Evolutionary conservation across 345 rosid genomes (phyloP).

Genomic region (Cardiospermum halicacabum): DNA sequence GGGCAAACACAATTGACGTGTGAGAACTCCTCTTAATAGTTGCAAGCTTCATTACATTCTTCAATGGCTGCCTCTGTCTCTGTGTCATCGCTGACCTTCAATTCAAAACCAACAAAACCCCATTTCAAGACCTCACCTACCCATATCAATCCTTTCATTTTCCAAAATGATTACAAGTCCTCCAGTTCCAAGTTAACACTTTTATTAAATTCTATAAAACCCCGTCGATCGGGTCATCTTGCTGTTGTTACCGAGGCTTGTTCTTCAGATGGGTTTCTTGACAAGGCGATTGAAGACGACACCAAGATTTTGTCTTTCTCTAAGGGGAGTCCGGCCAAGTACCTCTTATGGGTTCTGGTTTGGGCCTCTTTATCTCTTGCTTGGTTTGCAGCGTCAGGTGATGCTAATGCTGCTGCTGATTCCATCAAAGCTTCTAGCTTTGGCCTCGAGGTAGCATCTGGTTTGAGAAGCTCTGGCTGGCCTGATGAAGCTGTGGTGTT

Average conservation of each 20-base stretch:
- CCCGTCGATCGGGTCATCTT: constrained; percentile 13
- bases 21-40: not conserved
- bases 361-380: constrained; percentile 75
- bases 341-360: constrained; percentile 50
- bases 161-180: not conserved
- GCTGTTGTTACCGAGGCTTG: constrained; percentile 12
- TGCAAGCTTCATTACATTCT: not conserved
- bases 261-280: constrained; percentile 30
- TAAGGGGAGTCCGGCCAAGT: constrained; percentile 42
- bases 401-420: constrained; percentile 79
- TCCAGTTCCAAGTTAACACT: constrained; percentile 17
- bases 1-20: not conserved
- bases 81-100: constrained; percentile 24
- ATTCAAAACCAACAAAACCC: constrained; percentile 26
- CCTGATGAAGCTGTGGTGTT: constrained; percentile 83
- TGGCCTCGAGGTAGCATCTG: constrained; percentile 61
- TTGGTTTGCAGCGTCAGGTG: constrained; percentile 76
- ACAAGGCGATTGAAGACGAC: constrained; percentile 22
- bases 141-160: constrained; percentile 14
- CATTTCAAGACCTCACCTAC: constrained; percentile 26
- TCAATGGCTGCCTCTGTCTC: constrained; percentile 48
- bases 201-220: constrained; percentile 14
- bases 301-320: constrained; percentile 25
- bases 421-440: constrained; percentile 75
- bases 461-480: constrained; percentile 73